Evolutionary conservation across 1,284 basidiomycete genomes (phyloP), one percentile per base, ranked within the genome.

Genomic region (Ustilago shanxiensis): DNA sequence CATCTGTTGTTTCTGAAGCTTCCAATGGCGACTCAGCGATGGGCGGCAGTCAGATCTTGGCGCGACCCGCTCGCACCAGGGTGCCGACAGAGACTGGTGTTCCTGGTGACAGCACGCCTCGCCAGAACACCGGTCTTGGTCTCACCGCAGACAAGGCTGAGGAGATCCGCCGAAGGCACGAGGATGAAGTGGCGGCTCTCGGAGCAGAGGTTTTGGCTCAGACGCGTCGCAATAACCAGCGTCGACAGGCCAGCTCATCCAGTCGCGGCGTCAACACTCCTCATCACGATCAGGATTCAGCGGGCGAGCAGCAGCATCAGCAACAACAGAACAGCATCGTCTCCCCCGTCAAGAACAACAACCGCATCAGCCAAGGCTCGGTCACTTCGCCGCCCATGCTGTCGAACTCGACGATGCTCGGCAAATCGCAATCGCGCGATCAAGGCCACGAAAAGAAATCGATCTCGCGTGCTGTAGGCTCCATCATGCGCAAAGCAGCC

Each of bases 111-210:
- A 57, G 49, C 50, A 71, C 72, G 22, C 64, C 72, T 49, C 72
- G 72, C 18, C 72, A 75, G 22, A 69, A 68, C 60, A 66, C 71
- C n/a, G 66, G 77, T 26, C 39, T 73, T 11, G 77, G 65, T 22
- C 67, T 80, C 33, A 68, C 66, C 4, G 72, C 74, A 20, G 66
- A 72, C 31, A 77, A 77, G 51, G 81, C 80, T 8, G 79, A 79
- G 18, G 80, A 82, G 60, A 71, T 83, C 26, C 76, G 79, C 24
- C 71, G 82, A 24, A 75, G 83, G 41, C 79, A 83, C 74, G 82
- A 85, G 53, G 70, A 78, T 41, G 83, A 85, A 52, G 82, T 85
- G 13, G 68, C 66, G 4, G 83, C 83, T 31, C 72, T 85, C 16
- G 83, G 83, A 26, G 79, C 69, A n/a, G 81, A 83, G 41, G 82